A percentile compares a stretch with the other conserved stretches of the same genome.
Conservation (phyloP, 2,329 filamentous ascomycete species). For the Colletotrichum sp. region DNA sequence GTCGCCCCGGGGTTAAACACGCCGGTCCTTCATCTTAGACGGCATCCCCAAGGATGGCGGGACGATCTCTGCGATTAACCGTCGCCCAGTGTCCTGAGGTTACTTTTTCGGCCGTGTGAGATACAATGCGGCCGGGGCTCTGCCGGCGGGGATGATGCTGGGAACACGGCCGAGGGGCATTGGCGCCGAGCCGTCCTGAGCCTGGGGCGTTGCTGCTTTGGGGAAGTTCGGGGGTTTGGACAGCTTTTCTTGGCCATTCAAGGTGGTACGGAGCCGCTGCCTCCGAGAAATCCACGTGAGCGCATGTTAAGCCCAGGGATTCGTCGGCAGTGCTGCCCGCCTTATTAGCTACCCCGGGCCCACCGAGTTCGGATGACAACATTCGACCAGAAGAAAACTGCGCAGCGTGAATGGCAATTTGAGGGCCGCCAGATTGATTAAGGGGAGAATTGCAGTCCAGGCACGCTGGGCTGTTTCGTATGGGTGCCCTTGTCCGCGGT, state of each 20-base stretch:
- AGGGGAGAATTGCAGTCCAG: background rate
- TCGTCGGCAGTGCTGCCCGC: background rate
- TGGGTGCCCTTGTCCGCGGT: background rate
- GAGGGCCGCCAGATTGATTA: constrained; percentile 3
- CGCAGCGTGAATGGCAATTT: background rate
- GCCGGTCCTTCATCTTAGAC: background rate
- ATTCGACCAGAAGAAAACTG: background rate
- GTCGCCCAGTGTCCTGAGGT: background rate
- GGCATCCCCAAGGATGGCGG: background rate
- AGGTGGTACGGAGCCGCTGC: background rate
- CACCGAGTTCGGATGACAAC: constrained; percentile 1
- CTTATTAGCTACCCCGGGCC: background rate
- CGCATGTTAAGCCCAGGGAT: background rate
- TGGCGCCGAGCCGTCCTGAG: constrained; percentile 15
- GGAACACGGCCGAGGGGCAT: background rate
- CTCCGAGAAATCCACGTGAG: background rate
- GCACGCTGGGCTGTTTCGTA: background rate
- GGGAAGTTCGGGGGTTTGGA: background rate
- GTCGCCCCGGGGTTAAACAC: background rate
- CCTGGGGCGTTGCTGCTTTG: background rate
- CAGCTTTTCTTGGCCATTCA: background rate
- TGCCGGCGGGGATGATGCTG: constrained; percentile 16
- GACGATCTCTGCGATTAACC: background rate
- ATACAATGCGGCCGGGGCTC: constrained; percentile 1
- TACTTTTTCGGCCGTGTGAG: constrained; percentile 11